Evolutionary conservation across 345 rosid genomes (phyloP).

Genomic region (Cardiospermum halicacabum): DNA sequence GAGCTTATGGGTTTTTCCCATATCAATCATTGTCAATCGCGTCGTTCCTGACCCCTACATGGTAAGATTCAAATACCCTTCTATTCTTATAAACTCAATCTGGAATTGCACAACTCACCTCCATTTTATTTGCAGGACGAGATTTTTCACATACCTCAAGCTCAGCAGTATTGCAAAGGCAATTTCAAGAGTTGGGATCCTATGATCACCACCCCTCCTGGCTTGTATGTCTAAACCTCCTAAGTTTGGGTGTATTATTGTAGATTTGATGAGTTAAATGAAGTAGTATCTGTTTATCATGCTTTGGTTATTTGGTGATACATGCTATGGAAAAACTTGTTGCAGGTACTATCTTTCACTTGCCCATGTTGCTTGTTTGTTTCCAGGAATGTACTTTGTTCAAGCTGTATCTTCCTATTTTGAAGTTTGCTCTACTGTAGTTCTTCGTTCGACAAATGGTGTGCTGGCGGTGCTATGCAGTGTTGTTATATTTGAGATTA

Average conservation of each 20-base stretch:
- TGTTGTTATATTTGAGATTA: slow-evolving; percentile 60
- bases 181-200: slow-evolving; percentile 91
- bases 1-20: slow-evolving; percentile 75
- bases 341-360: slow-evolving; percentile 93
- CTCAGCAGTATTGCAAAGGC: slow-evolving; percentile 74
- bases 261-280: background rate
- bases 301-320: slow-evolving; percentile 17
- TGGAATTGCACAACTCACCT: background rate
- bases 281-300: background rate
- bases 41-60: slow-evolving; percentile 81
- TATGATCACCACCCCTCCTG: slow-evolving; percentile 99
- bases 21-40: slow-evolving; percentile 59
- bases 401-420: slow-evolving; percentile 31
- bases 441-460: slow-evolving; percentile 65
- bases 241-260: background rate
- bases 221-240: slow-evolving; percentile 45
- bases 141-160: slow-evolving; percentile 90
- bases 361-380: slow-evolving; percentile 62
- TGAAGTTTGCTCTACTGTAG: slow-evolving; percentile 51
- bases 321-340: slow-evolving; percentile 20
- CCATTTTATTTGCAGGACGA: slow-evolving; percentile 60
- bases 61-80: slow-evolving; percentile 35
- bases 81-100: background rate
- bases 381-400: slow-evolving; percentile 52
- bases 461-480: slow-evolving; percentile 72